Evolutionary conservation across 2,329 filamentous ascomycete genomes (phyloP), one percentile per base, ranked within the genome.

Genomic region (Talaromyces albobiverticillius): DNA sequence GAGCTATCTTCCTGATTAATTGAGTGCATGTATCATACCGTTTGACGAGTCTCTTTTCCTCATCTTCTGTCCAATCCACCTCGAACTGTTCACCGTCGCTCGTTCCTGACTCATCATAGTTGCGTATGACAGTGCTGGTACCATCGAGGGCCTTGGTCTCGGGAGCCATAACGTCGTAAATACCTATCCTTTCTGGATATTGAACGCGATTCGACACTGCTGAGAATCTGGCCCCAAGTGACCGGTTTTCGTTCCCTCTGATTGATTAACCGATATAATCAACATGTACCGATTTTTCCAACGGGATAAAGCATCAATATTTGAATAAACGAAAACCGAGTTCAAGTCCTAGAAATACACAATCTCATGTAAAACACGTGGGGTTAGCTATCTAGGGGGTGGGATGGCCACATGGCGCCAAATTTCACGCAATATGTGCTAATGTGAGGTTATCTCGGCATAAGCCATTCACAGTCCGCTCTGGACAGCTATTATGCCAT

Each of bases 11-110:
- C 13, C 16, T n/a, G 16, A 13, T 34, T 36, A 9, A 6, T 31
- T 36, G 22, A 25, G n/a, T 9, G 20, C 4, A 7, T 11, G 14
- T 16, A 26, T 9, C 23, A 14, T 13, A 59, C 58, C 56, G 60
- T 34, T 57, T 46, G 26, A 66, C 56, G 45, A 66, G 46, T 22
- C 36, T 57, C 34, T 58, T 60, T 51, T 64, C 63, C 56, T 66
- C 63, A 36, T 56, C 59, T 29, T 23, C 45, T 2, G 57, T 59
- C 60, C 62, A 64, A 29, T 51, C 36, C 10, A 40, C 54, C 29
- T 41, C 50, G 32, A 36, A 25, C n/a, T n/a, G 23, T 13, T 16
- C 42, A 16, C 14, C 3, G 42, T 46, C 26, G 11, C 22, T 46
- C 4, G 42, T 46, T 22, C 36, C 36, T 26, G 41, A 13, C 6